Base-by-base conservation (phyloP, 768 basidiomycete genomes). In the Dioszegia crocea region DNA sequence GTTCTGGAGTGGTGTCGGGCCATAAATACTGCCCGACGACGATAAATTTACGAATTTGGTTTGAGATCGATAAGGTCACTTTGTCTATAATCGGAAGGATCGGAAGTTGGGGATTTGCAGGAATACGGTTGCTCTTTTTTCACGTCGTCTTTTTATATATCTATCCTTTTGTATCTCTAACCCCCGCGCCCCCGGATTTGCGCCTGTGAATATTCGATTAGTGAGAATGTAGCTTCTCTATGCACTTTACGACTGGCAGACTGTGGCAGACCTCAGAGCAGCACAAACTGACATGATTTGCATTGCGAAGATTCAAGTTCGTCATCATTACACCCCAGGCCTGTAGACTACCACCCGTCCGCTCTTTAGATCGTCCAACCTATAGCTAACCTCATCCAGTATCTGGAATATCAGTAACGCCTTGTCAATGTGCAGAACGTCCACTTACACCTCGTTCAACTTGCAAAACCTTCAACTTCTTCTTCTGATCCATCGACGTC, bases 341-440 rank as follows among this genome's bases (percentile, higher is more conserved):
- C 57, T 38, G 39, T 31, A 51, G 59, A 90, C 89, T 83, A 89
- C 87, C 41, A 91, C 83, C 24, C 80, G 78, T 11, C 91, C 91
- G 68, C 85, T 88, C 80, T 92, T 92, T 67, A 93, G 73, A 80
- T 93, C 91, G 40, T 93, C 90, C 75, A 91, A 78, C 56, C 88
- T 83, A 79, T 92, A 94, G 68, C 87, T 91, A n/a, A 84, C 86
- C 49, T 80, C 81, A 69, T 91, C 89, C 29, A 91, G 64, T 5
- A 51, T 48, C 64, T 66, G 21, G 9, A 24, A 8, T 30, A 48
- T 63, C 76, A 70, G 70, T 80, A 81, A 79, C 19, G 21, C 44
- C 40, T 33, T n/a, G 10, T 55, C 24, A 17, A 40, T 1, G 10
- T 41, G 43, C 29, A 30, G 23, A 48, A 64, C 86, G 19, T 9